A percentile compares a stretch with the other conserved stretches of the same genome.
These are phyloP conservation scores for Lachancea fermentati DNA, from an alignment of 805 yeast species.

Conservation along the genomic window DNA sequence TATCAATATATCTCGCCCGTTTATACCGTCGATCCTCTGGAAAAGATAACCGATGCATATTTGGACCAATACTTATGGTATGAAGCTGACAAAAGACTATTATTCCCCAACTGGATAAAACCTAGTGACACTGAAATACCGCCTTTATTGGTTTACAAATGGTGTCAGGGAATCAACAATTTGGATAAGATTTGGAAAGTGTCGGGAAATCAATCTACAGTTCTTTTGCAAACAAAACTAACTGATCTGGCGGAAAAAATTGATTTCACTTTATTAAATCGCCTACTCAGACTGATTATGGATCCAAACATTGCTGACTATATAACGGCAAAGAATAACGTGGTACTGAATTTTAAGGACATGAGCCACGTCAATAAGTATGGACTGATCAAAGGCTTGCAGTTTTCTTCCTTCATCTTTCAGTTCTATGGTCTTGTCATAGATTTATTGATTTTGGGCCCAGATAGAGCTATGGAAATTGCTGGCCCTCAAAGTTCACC, in stretches of 20 bases:
- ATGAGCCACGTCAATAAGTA: conserved; percentile 89
- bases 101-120: conserved; percentile 95
- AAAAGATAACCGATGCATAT: conserved; percentile 94
- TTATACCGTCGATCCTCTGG: conserved; percentile 83
- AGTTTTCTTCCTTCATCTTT: conserved; percentile 80
- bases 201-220: conserved; percentile 68
- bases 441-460: conserved; percentile 77
- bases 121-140: conserved; percentile 94
- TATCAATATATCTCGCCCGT: conserved; percentile 81
- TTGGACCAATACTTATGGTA: conserved; percentile 94
- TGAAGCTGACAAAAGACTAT: conserved; percentile 78
- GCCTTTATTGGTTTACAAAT: conserved; percentile 83
- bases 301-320: conserved; percentile 94
- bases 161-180: conserved; percentile 89
- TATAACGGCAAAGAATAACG: conserved; percentile 85
- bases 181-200: conserved; percentile 75
- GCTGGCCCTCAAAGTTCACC: conserved; percentile 76
- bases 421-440: conserved; percentile 86
- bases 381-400: conserved; percentile 85
- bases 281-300: conserved; percentile 70
- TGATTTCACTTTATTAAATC: conserved; percentile 80
- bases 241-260: conserved; percentile 74
- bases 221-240: conserved; percentile 73
- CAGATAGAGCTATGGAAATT: conserved; percentile 78
- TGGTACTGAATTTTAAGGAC: conserved; percentile 78